Percentiles rank a stretch among this genome's conserved stretches.
phyloP scores from a whole-genome alignment of 208 protist genomes.

The Wallacemonas sp. region DNA sequence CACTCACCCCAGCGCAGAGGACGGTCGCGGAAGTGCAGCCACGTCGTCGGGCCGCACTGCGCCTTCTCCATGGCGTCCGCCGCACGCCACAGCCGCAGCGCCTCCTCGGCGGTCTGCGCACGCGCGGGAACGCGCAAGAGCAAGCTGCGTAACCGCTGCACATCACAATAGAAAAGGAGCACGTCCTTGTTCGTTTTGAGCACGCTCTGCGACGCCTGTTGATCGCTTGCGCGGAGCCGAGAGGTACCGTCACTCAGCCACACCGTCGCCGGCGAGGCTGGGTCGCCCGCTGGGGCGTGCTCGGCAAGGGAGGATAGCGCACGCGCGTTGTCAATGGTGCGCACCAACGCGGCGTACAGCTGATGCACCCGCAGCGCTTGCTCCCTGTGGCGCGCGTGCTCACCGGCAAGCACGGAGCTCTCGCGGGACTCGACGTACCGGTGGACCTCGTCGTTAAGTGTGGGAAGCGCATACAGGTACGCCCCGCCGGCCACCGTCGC shows the following conservation, averaged over 20 bases:
- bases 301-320: slow-evolving; percentile 25
- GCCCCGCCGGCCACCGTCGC: slow-evolving; percentile 12
- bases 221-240: slow-evolving; percentile 22
- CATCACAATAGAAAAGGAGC: slow-evolving; percentile 53
- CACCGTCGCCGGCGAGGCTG: background rate
- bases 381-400: background rate
- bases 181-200: slow-evolving; percentile 23
- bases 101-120: slow-evolving; percentile 30
- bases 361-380: slow-evolving; percentile 6
- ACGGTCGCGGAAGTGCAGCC: slow-evolving; percentile 52
- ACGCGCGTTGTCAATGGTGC: slow-evolving; percentile 14
- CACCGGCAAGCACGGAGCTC: background rate
- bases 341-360: slow-evolving; percentile 7
- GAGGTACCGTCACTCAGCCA: background rate
- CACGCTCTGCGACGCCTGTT: slow-evolving; percentile 20
- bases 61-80: slow-evolving; percentile 32
- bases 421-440: slow-evolving; percentile 1
- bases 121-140: slow-evolving; percentile 31
- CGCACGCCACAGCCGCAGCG: slow-evolving; percentile 22
- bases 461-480: slow-evolving; percentile 17
- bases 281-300: background rate
- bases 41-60: slow-evolving; percentile 37
- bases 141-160: slow-evolving; percentile 37
- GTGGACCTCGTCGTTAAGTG: background rate
- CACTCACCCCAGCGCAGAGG: slow-evolving; percentile 36